These are phyloP conservation scores for Cadophora luteo-olivacea DNA, from an alignment of 2,329 filamentous ascomycete genomes.

Conservation along the genomic window DNA sequence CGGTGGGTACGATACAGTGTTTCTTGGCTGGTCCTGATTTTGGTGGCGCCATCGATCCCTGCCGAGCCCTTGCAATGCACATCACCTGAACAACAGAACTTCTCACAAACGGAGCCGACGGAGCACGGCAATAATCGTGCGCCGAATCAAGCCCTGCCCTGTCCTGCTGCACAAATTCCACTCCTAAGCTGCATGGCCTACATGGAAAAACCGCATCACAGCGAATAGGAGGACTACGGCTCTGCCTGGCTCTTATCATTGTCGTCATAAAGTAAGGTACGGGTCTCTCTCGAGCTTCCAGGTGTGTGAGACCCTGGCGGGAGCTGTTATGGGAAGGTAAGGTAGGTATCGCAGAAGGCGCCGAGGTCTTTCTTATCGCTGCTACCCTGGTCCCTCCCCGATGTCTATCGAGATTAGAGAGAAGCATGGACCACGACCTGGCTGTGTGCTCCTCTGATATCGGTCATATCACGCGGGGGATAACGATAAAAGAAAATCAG, in stretches of 20 bases:
- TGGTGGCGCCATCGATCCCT: conserved; percentile 15
- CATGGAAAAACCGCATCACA: conserved; percentile 15
- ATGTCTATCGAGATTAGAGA: conserved; percentile 6
- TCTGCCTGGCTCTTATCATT: conserved; percentile 15
- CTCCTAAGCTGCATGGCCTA: conserved; percentile 4
- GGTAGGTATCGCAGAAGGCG: conserved; percentile 4
- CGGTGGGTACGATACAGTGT: not conserved
- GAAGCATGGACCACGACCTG: conserved; percentile 14
- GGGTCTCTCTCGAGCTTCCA: not conserved
- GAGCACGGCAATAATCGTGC: conserved; percentile 30
- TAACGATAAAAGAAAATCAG: conserved; percentile 5
- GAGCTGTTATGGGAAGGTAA: conserved; percentile 7
- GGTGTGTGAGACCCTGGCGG: conserved; percentile 14
- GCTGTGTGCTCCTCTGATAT: conserved; percentile 1
- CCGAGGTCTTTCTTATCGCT: conserved; percentile 14
- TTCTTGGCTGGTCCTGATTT: conserved; percentile 11
- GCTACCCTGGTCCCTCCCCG: conserved; percentile 7
- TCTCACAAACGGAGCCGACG: conserved; percentile 23
- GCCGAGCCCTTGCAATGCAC: conserved; percentile 19
- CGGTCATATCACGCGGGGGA: conserved; percentile 14
- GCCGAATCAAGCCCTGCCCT: conserved; percentile 20
- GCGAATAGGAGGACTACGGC: conserved; percentile 14
- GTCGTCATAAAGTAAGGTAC: conserved; percentile 22
- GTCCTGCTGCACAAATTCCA: conserved; percentile 10
- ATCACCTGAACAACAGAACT: conserved; percentile 39